Evolutionary conservation across 208 protist genomes (phyloP), one percentile per base, ranked within the genome.

Genomic region (Blastocrithidia nonstop): DNA sequence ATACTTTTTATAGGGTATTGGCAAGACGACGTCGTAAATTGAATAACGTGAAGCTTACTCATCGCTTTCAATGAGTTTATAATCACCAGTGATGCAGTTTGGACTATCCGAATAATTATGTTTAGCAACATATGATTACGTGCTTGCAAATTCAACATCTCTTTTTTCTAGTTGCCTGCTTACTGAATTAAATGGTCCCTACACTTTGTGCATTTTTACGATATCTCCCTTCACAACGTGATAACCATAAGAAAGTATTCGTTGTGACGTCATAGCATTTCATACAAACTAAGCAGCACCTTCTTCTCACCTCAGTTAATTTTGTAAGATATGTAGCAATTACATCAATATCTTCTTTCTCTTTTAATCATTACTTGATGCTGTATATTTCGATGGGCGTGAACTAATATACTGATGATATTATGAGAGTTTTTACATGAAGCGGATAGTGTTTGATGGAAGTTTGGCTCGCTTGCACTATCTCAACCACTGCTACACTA

Each of bases 191-290:
- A 7, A 6, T 21, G 26, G 16, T 5, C 6, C 28, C 16, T 4
- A 35, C 20, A 8, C 9, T 9, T n/a, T 11, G 4, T 31, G 29
- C n/a, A n/a, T 35, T 17, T 53, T 57, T 4, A 87, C 67, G 35
- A 86, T 22, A 45, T 90, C 81, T 6, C 78, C 83, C 16, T 66
- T 57, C 19, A 72, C 60, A 6, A 76, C 71, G n/a, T 45, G 43
- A 4, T 4, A 20, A 26, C 71, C 62, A 22, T 54, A 53, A 0
- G 57, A 56, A 0, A 80, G 16, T 16, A 93, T 27, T 6, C 83
- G 62, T 54, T 88, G 77, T 33, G 70, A 75, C 1, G 71, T 73
- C 68, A 87, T 81, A 3, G 73, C 70, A 54, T 93, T 93, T 79
- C 83, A 93, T 22, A 87, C 65, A 62, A 84, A 79, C 23, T 79